phyloP scores from a whole-genome alignment of 805 yeast genomes.

The Cyberlindnera maritima region DNA sequence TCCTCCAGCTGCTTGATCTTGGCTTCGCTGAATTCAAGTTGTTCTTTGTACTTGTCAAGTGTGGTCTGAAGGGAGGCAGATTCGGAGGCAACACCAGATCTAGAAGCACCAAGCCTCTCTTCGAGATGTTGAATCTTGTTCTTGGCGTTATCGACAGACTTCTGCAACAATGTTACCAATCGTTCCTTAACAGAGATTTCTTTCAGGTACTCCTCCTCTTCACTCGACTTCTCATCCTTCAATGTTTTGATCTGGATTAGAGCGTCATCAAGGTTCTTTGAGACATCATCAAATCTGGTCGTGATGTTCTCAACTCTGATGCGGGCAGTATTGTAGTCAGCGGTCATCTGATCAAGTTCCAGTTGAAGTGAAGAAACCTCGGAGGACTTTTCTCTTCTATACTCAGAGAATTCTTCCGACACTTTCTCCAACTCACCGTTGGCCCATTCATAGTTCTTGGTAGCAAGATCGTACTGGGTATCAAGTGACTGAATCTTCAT shows the following conservation, averaged over 20 bases:
- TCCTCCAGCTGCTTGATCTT: constrained; percentile 42
- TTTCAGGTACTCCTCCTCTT: constrained; percentile 49
- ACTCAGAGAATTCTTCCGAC: constrained; percentile 30
- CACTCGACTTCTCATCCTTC: constrained; percentile 39
- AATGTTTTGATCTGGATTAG: constrained; percentile 45
- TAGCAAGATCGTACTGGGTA: constrained; percentile 41
- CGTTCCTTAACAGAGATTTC: constrained; percentile 65
- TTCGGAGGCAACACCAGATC: constrained; percentile 42
- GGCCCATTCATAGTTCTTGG: constrained; percentile 39
- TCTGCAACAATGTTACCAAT: constrained; percentile 53
- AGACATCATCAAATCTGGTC: constrained; percentile 35
- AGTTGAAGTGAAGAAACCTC: constrained; percentile 27
- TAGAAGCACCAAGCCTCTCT: constrained; percentile 26
- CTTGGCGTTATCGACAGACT: constrained; percentile 48
- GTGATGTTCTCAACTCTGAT: constrained; percentile 31
- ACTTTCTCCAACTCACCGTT: constrained; percentile 37
- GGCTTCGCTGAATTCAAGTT: constrained; percentile 43
- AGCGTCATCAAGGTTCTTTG: constrained; percentile 40
- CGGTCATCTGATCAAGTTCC: constrained; percentile 28
- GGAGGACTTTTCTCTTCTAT: constrained; percentile 27
- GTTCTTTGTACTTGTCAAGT: constrained; percentile 51
- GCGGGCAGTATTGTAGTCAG: constrained; percentile 32
- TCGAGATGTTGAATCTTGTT: constrained; percentile 55
- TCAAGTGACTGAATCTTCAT: constrained; percentile 36
- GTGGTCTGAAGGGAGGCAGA: constrained; percentile 57